Base-by-base conservation (phyloP, 305 asterid genomes). In the Petunia hybrid region DNA sequence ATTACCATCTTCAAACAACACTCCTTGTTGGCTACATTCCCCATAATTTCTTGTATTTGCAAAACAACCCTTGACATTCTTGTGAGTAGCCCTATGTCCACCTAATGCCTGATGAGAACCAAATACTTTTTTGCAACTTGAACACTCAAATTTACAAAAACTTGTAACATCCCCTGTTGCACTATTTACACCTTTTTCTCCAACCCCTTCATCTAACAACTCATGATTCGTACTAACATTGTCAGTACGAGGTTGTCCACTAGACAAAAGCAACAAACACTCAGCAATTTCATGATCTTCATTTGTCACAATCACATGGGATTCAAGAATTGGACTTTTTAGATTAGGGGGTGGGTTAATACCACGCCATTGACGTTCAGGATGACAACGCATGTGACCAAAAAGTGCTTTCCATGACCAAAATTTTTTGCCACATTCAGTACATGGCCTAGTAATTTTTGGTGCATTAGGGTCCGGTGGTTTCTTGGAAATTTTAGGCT, bases 331-430 rank as follows among this genome's bases (percentile, higher is more conserved):
- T 5, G 78, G 81, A 3, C 77, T 87, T 14, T 84, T 83, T 82
- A 87, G 6, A 82, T 83, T 81, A 22, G 92, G 87, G 4, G 99
- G 98, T 0, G 98, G 98, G 82, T 90, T 94, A 9, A 95, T 94
- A 0, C 99, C 99, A 1, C 99, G 91, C 98, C 98, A 95, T 61
- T 88, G 89, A 10, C 99, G 94, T 80, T 94, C 98, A 0, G 99
- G 99, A 84, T 95, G 99, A 87, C 99, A 95, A 59, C 99, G 95
- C 99, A 95, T 95, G 85, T 95, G 99, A 65, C 99, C 99, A 78
- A 90, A 95, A 60, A 95, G 98, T 36, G 99, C 99, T 77, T 95
- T 95, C 92, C 85, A 79, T 1, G 99, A 94, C 94, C 91, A 90
- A 83, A 95, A 95, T 51, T 78, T 87, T 77, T 85, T 87, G 41